Evolutionary conservation across 75 land plant species (phyloP), one percentile per base, ranked within the genome.

Genomic region (Gnetum montanum): DNA sequence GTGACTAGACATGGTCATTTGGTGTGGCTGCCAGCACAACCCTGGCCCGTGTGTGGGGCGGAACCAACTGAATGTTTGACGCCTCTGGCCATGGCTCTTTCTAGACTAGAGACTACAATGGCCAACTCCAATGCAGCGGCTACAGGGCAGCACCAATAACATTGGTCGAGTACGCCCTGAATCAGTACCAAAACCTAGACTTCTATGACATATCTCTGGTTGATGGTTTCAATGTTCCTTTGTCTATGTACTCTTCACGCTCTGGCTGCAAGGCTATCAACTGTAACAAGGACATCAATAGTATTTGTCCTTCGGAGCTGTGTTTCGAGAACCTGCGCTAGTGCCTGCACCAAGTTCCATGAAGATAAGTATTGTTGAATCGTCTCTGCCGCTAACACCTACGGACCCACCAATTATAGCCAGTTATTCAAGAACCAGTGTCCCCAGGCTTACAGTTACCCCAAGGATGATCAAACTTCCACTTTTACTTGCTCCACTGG

Each of bases 141-240:
- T 49, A 67, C 1, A 73, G 76, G 18, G 31, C 30, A 4, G 62
- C 61, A 10, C 76, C 76, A 8, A 73, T 65, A 34, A 53, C 76
- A 12, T 34, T 73, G 61, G 73, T 67, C 19, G 76, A 73, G 44
- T 69, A 69, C 54, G 59, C 58, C 1, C 57, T 73, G n/a, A 43
- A 49, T 27, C 15, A 27, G 11, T 45, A 56, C 15, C 40, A 47
- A 10, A 46, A 33, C 15, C 58, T 57, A 2, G 76, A 73, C 36
- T 73, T 68, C 66, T 73, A 69, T 23, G 73, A 73, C 44, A 66
- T 73, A 25, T 61, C 65, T 33, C 59, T 73, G 12, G 76, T 73
- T 6, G 76, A 73, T 6, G 76, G 76, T 10, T 70, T 69, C 68
- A 74, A 74, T 53, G n/a, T 70, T 16, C 63, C 62, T 6, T 22